Conservation (phyloP, 306 rosid species). For the Prunus armeniaca region DNA sequence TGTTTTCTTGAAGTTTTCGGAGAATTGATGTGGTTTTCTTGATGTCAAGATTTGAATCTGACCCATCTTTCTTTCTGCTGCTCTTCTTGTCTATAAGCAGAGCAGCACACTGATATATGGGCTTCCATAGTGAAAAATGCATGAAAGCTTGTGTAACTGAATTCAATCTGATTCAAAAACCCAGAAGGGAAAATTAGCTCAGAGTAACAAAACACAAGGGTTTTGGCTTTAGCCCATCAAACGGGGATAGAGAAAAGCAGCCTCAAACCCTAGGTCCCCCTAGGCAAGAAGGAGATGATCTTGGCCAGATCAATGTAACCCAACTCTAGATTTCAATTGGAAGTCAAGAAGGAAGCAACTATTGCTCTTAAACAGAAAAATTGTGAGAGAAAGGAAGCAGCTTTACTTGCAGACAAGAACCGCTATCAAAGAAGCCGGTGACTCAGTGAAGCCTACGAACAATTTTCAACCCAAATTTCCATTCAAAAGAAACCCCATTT, state of each 20-base stretch:
- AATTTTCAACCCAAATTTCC: slow-evolving; percentile 13
- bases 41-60: slow-evolving; percentile 41
- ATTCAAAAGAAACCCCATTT: slow-evolving; percentile 18
- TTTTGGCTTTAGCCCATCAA: slow-evolving; percentile 18
- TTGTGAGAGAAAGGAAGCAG: background rate
- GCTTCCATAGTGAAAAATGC: slow-evolving; percentile 59
- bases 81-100: slow-evolving; percentile 61
- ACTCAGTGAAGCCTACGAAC: slow-evolving; percentile 11
- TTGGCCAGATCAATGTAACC: slow-evolving; percentile 28
- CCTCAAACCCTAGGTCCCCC: slow-evolving; percentile 9
- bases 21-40: slow-evolving; percentile 64
- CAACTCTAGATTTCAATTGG: slow-evolving; percentile 26
- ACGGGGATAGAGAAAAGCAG: slow-evolving; percentile 3
- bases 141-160: slow-evolving; percentile 22
- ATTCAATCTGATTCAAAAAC: slow-evolving; percentile 1
- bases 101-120: slow-evolving; percentile 54
- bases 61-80: slow-evolving; percentile 56
- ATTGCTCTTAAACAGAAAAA: background rate
- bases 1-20: slow-evolving; percentile 78
- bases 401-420: background rate
- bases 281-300: background rate
- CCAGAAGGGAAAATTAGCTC: slow-evolving; percentile 6
- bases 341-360: background rate
- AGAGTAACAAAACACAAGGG: background rate
- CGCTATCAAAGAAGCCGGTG: background rate